Evolutionary conservation across 2,329 filamentous ascomycete species (phyloP).

Genomic region (Colletotrichum sp.): DNA sequence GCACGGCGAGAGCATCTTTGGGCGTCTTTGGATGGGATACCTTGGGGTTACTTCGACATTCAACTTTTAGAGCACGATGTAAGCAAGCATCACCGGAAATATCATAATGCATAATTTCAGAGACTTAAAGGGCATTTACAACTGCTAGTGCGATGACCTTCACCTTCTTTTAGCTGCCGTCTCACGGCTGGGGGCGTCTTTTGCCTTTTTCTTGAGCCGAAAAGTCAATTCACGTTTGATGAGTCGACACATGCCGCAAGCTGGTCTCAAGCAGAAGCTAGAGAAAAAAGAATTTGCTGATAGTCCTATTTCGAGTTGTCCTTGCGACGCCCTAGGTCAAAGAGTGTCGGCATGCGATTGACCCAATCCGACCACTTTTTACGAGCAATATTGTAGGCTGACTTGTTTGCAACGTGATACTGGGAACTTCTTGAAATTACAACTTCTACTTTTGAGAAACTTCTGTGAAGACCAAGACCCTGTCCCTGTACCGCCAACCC

Average conservation of each 20-base stretch:
- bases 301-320: background rate
- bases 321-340: background rate
- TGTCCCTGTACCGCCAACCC: too few species aligned
- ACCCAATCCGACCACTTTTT: background rate
- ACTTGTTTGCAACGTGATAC: background rate
- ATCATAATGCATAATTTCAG: background rate
- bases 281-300: background rate
- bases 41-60: background rate
- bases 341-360: background rate
- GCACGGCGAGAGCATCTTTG: background rate
- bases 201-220: too few species aligned
- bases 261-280: background rate
- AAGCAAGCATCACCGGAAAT: background rate
- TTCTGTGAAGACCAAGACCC: too few species aligned
- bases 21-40: background rate
- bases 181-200: too few species aligned
- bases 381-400: background rate
- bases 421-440: too few species aligned
- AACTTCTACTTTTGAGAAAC: too few species aligned
- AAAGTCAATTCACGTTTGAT: background rate
- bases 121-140: background rate
- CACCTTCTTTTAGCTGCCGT: background rate
- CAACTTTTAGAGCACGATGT: background rate
- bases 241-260: background rate
- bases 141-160: too few species aligned